A percentile compares a stretch with the other conserved stretches of the same genome.
These are phyloP conservation scores for Sugiyamaella qingdaonensis DNA, from an alignment of 805 yeast species.

Conservation along the genomic window DNA sequence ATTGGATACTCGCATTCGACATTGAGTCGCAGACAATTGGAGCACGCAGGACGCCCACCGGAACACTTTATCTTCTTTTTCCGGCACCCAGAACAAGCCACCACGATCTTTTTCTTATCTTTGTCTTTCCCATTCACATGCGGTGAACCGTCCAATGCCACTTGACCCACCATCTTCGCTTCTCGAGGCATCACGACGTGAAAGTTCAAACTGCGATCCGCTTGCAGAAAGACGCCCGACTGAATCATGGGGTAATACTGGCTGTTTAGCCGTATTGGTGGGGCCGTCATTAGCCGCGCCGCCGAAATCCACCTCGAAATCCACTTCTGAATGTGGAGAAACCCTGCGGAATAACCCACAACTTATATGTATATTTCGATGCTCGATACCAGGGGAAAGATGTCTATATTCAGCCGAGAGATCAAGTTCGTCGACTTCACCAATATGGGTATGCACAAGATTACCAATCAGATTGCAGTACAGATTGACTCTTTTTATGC, in stretches of 20 bases:
- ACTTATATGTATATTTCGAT: no score
- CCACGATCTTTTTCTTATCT: slow-evolving; percentile 29
- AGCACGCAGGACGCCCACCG: slow-evolving; percentile 36
- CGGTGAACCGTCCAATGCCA: neutral
- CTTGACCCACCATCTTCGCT: neutral
- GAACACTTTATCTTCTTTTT: slow-evolving; percentile 36
- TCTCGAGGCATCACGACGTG: neutral
- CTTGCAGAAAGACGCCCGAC: neutral
- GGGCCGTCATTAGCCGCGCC: slow-evolving; percentile 1
- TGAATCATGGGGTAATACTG: neutral
- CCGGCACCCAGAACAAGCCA: slow-evolving; percentile 35
- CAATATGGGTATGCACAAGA: no score
- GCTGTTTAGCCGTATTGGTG: neutral
- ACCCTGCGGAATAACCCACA: no score
- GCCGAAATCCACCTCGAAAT: neutral
- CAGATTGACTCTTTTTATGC: no score
- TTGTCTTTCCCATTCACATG: neutral
- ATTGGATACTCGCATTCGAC: slow-evolving; percentile 34
- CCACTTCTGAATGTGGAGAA: no score
- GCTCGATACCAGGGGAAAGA: no score
- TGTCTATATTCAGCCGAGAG: no score
- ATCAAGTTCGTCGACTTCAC: no score
- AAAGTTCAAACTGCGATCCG: neutral
- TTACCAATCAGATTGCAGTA: no score
- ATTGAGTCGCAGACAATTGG: slow-evolving; percentile 31